phyloP scores from a whole-genome alignment of 2,329 filamentous ascomycete species.

The Nothomitra cinnamomea region DNA sequence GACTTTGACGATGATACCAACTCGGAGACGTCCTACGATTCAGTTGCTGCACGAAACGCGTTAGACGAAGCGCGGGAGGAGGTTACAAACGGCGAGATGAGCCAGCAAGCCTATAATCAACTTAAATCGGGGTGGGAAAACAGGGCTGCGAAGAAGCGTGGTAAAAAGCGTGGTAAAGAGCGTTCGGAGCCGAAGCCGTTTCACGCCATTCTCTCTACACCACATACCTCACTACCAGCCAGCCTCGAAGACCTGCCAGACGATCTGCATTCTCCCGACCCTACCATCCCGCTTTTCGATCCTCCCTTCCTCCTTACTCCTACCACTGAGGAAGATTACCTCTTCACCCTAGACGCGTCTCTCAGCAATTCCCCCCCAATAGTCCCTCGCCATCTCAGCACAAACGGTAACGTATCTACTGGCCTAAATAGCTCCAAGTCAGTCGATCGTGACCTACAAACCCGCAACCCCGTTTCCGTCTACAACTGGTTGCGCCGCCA shows the following conservation, averaged over 20 bases:
- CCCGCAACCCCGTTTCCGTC: constrained; percentile 75
- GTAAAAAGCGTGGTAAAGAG: not conserved
- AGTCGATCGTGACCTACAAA: constrained; percentile 33
- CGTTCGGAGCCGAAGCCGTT: not conserved
- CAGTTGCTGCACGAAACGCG: constrained; percentile 9
- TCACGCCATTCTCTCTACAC: constrained; percentile 3
- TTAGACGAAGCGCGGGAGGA: constrained; percentile 24
- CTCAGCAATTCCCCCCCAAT: constrained; percentile 27
- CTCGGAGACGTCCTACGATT: not conserved
- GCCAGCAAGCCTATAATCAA: constrained; percentile 20
- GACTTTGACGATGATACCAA: constrained; percentile 17
- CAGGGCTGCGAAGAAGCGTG: not conserved
- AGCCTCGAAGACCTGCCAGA: constrained; percentile 21
- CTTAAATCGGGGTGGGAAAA: constrained; percentile 16
- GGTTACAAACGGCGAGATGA: constrained; percentile 21
- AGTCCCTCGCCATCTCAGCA: constrained; percentile 20
- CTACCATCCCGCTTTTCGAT: not conserved
- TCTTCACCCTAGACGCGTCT: constrained; percentile 44
- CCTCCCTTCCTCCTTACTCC: constrained; percentile 50
- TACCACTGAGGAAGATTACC: constrained; percentile 57
- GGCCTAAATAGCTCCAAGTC: constrained; percentile 22
- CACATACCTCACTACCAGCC: constrained; percentile 20
- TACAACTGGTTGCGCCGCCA: constrained; percentile 90
- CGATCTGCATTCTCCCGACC: constrained; percentile 32
- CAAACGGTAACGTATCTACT: constrained; percentile 28